Conservation (phyloP, 257 asterid genomes). For the Datura wrightii region DNA sequence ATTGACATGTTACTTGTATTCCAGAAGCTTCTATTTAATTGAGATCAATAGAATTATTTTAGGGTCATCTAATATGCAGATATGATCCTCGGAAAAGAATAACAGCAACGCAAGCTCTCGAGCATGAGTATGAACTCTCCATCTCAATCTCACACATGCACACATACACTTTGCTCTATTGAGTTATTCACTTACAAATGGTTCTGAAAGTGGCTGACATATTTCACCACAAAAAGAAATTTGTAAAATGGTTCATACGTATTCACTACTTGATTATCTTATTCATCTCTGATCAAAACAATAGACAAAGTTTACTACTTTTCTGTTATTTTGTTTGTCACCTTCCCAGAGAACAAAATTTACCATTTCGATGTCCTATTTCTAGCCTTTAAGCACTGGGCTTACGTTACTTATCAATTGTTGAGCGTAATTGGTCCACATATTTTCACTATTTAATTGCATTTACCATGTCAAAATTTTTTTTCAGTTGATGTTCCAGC, state of each 20-base stretch:
- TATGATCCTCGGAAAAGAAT: constrained; percentile 93
- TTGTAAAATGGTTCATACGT: background rate
- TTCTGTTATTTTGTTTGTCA: background rate
- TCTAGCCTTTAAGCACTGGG: constrained; percentile 12
- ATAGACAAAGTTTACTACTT: background rate
- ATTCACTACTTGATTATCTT: constrained; percentile 16
- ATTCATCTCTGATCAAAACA: background rate
- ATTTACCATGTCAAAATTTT: background rate
- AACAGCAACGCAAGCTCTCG: constrained; percentile 96
- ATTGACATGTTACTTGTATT: background rate
- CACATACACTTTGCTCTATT: background rate
- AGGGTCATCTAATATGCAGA: constrained; percentile 57
- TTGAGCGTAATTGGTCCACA: background rate
- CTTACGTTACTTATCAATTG: background rate
- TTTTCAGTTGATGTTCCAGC: constrained; percentile 9
- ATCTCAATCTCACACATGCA: background rate
- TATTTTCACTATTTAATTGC: constrained; percentile 6
- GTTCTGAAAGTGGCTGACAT: background rate
- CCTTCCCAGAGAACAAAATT: background rate
- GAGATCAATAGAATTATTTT: background rate
- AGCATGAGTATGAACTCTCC: constrained; percentile 79
- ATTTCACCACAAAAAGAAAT: background rate
- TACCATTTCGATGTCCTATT: background rate
- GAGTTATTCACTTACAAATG: background rate
- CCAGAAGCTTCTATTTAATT: constrained; percentile 4